phyloP scores from a whole-genome alignment of 1,139 yeast genomes.

The Diutina rugosa region DNA sequence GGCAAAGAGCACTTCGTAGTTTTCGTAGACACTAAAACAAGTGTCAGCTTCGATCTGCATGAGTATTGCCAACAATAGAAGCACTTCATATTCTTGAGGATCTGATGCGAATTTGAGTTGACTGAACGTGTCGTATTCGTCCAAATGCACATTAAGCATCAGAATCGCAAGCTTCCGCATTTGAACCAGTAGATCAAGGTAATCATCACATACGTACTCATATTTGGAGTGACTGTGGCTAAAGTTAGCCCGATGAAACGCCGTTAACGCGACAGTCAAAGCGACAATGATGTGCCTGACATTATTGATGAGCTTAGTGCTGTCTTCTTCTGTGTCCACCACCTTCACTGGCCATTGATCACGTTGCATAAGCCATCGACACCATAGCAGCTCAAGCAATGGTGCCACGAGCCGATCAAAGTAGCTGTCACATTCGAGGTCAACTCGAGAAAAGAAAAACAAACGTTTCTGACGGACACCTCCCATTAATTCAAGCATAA shows the following conservation, averaged over 20 bases:
- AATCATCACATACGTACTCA: not conserved
- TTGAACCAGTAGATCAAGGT: not conserved
- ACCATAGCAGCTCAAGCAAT: not conserved
- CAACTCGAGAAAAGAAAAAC: not conserved
- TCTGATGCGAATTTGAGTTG: not conserved
- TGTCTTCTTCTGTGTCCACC: not conserved
- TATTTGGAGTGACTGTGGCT: not conserved
- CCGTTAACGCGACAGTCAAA: not conserved
- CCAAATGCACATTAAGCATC: not conserved
- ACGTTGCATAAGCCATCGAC: not conserved
- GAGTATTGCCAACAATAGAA: slow-evolving; percentile 16
- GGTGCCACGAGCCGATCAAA: not conserved
- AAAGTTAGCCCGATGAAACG: not conserved
- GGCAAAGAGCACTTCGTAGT: slow-evolving; percentile 28
- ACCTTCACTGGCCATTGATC: not conserved
- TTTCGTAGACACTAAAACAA: slow-evolving; percentile 27
- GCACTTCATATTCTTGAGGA: slow-evolving; percentile 9
- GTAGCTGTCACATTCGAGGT: not conserved
- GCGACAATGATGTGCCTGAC: not conserved
- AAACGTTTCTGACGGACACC: not conserved
- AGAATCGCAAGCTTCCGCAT: not conserved
- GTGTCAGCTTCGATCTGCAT: slow-evolving; percentile 27
- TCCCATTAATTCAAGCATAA: not conserved
- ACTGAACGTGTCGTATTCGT: not conserved
- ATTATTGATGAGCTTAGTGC: not conserved